Percentiles rank a stretch among this genome's conserved stretches.
These are phyloP conservation scores for Paragyromitra xinjiangensis DNA, from an alignment of 495 filamentous ascomycete genomes.

Conservation along the genomic window DNA sequence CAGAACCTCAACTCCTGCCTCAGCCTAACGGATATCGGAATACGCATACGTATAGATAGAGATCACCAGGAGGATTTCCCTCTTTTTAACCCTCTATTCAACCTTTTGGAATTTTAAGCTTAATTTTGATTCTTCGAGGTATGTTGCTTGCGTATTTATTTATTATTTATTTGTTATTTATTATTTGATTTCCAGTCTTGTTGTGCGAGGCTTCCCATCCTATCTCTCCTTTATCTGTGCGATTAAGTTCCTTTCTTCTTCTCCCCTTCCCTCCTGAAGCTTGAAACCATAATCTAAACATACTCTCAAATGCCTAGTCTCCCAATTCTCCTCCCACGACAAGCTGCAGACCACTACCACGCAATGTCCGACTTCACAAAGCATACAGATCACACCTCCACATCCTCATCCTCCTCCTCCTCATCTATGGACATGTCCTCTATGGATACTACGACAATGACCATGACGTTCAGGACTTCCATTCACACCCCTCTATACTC, in stretches of 20 bases:
- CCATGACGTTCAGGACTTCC: slow-evolving; percentile 71
- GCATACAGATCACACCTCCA: slow-evolving; percentile 28
- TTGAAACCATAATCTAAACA: slow-evolving; percentile 28
- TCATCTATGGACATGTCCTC: slow-evolving; percentile 38
- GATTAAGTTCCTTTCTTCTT: not conserved
- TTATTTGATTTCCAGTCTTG: slow-evolving; percentile 13
- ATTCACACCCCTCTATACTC: slow-evolving; percentile 79
- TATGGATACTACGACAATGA: slow-evolving; percentile 60
- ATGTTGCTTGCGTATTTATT: slow-evolving; percentile 17
- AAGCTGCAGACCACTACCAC: slow-evolving; percentile 11
- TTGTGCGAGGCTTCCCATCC: slow-evolving; percentile 22
- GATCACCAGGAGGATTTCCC: not conserved
- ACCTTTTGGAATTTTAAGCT: slow-evolving; percentile 45
- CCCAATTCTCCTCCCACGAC: slow-evolving; percentile 25
- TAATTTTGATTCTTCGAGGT: slow-evolving; percentile 35
- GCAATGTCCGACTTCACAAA: slow-evolving; percentile 54
- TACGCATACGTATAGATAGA: slow-evolving; percentile 7
- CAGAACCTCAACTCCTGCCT: slow-evolving; percentile 7
- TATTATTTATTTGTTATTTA: slow-evolving; percentile 7
- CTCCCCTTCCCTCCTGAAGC: not conserved
- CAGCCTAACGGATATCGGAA: not conserved
- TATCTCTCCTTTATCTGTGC: slow-evolving; percentile 2
- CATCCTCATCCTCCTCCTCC: slow-evolving; percentile 25
- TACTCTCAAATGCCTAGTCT: slow-evolving; percentile 42
- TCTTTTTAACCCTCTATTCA: slow-evolving; percentile 6